Evolutionary conservation across 768 basidiomycete genomes (phyloP).

Genomic region (Hygrophoropsis aurantiaca): DNA sequence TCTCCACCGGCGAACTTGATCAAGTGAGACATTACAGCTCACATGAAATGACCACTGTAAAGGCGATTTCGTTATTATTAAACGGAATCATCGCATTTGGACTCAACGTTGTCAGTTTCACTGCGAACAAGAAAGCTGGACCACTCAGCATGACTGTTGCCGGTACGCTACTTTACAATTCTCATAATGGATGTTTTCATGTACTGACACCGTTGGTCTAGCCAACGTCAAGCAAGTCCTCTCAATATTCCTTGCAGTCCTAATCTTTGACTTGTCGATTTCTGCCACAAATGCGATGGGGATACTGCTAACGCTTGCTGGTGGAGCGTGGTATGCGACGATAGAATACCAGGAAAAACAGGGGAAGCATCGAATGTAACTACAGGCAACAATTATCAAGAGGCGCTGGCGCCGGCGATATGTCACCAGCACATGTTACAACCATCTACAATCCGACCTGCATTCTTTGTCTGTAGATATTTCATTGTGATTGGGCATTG

Average conservation of each 20-base stretch:
- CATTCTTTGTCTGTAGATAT: too few species aligned
- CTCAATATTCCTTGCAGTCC: conserved; percentile 81
- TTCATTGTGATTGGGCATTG: too few species aligned
- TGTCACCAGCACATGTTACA: too few species aligned
- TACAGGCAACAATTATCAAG: not conserved
- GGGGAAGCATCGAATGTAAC: conserved; percentile 12
- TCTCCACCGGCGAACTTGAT: conserved; percentile 77
- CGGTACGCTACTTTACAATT: conserved; percentile 51
- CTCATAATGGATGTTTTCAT: not conserved
- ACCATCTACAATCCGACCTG: too few species aligned
- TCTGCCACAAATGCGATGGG: conserved; percentile 79
- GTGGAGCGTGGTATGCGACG: conserved; percentile 79
- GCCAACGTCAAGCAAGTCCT: conserved; percentile 93
- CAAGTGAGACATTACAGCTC: conserved; percentile 50
- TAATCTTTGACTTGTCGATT: conserved; percentile 82
- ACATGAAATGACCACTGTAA: conserved; percentile 37
- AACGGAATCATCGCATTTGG: conserved; percentile 91
- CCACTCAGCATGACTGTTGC: conserved; percentile 91
- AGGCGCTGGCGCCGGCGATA: too few species aligned
- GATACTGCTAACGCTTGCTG: conserved; percentile 78
- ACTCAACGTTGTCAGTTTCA: conserved; percentile 92
- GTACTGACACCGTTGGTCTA: conserved; percentile 26
- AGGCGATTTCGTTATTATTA: conserved; percentile 55
- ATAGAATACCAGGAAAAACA: conserved; percentile 60
- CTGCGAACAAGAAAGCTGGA: conserved; percentile 91